Base-by-base conservation (phyloP, 2,329 filamentous ascomycete species). In the Cordyceps fumosorosea region DNA sequence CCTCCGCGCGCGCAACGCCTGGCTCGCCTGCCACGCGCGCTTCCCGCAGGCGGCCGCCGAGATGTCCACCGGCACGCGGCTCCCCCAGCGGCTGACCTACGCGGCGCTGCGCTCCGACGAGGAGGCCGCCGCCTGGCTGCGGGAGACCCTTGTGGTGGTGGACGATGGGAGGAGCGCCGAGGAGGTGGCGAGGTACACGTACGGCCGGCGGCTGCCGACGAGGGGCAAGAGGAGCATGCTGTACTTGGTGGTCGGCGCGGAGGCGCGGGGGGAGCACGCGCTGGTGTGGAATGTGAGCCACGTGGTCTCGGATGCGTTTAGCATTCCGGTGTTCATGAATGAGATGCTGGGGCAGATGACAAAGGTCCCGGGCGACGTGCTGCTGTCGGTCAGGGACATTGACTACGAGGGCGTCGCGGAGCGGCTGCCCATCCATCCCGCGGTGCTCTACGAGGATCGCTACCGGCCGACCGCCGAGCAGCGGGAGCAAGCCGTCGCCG, bases 211-310 rank as follows among this genome's bases (percentile, higher is more conserved):
- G 26, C 5, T 57, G 42, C 3, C 55, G 1, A 57, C 55, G 26
- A 40, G 34, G 6, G 55, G 55, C 55, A 57, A 57, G 12, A 24
- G 55, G 42, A 57, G 55, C 55, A 57, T 57, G 55, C 55, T 57
- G 26, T 57, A 18, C 20, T 26, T 57, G 18, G 55, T 57, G 42
- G 5, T 48, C 10, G 55, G 10, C n/a, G 5, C 37, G 53, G 24
- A 34, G 12, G 18, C 26, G 8, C 3, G 12, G 10, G 42, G 16
- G 18, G 12, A 10, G 42, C 55, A 57, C 26, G 26, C 40, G 24
- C 42, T 57, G 18, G 37, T 57, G 37, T 57, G 42, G 40, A 57
- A 57, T 12, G 42, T 57, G 10, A 57, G 55, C 42, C 55, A 57
- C 11, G 55, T 57, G 4, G 55, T 57, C 11, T 22, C 55, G 3